Conservation (phyloP, 1,139 yeast genomes). For the Scheffersomyces titani region DNA sequence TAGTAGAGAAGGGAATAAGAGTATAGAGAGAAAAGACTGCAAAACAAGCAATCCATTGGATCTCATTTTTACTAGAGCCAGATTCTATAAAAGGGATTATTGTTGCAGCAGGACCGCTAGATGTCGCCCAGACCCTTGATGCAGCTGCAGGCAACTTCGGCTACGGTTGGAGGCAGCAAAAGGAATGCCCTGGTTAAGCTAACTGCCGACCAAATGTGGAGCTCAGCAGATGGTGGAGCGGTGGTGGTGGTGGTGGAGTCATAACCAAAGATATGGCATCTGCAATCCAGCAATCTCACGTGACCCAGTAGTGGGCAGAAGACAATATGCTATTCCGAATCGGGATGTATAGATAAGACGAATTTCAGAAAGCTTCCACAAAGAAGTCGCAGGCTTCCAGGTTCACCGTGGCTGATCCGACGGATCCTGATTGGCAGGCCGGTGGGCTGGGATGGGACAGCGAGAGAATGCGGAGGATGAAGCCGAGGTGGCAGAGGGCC, state of each 20-base stretch:
- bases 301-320: neutral
- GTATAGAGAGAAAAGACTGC: no score
- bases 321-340: neutral
- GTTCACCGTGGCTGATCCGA: neutral
- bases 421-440: neutral
- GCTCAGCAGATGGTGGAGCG: neutral
- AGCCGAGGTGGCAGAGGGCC: no score
- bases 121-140: no score
- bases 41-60: no score
- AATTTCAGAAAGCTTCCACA: neutral
- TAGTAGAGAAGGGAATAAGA: conserved; percentile 5
- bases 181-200: no score
- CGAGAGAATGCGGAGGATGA: neutral
- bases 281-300: neutral
- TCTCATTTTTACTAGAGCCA: no score
- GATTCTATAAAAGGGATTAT: no score
- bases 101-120: no score
- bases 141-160: no score
- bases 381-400: neutral
- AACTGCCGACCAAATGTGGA: no score
- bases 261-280: neutral
- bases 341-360: neutral
- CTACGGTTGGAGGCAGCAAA: no score
- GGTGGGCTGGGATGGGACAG: neutral
- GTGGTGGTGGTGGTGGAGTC: conserved; percentile 2